Conservation (phyloP, 140 eudicot species). For the Ambrosia hybrid region DNA sequence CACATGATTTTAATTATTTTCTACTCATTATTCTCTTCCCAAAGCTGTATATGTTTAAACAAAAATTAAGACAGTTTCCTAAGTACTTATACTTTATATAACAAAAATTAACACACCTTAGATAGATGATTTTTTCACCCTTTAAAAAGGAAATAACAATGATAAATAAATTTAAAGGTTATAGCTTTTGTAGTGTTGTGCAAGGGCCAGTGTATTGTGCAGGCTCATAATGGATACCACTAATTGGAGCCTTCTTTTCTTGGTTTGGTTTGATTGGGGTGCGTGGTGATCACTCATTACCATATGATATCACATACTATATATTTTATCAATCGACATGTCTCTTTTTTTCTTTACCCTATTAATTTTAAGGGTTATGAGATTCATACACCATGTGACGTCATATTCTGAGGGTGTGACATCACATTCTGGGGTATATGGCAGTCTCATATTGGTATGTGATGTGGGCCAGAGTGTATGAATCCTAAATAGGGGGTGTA, state of each 20-base stretch:
- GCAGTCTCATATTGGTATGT: too few relatives aligned
- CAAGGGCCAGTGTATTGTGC: conserved; percentile 7
- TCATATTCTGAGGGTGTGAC: too few relatives aligned
- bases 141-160: neutral
- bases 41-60: too few relatives aligned
- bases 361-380: neutral
- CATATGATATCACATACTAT: conserved; percentile 12
- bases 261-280: neutral
- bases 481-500: too few relatives aligned
- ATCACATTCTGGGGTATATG: too few relatives aligned
- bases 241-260: conserved; percentile 3
- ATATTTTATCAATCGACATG: neutral
- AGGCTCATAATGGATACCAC: neutral
- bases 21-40: too few relatives aligned
- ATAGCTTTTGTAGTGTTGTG: neutral
- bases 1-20: too few relatives aligned
- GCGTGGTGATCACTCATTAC: conserved; percentile 11
- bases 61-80: too few relatives aligned
- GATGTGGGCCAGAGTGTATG: too few relatives aligned
- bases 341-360: neutral
- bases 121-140: neutral
- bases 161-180: neutral
- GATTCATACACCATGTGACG: too few relatives aligned
- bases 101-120: neutral
- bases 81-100: too few relatives aligned